Conservation (phyloP, 2,329 filamentous ascomycete species). For the Talaromyces sp. region DNA sequence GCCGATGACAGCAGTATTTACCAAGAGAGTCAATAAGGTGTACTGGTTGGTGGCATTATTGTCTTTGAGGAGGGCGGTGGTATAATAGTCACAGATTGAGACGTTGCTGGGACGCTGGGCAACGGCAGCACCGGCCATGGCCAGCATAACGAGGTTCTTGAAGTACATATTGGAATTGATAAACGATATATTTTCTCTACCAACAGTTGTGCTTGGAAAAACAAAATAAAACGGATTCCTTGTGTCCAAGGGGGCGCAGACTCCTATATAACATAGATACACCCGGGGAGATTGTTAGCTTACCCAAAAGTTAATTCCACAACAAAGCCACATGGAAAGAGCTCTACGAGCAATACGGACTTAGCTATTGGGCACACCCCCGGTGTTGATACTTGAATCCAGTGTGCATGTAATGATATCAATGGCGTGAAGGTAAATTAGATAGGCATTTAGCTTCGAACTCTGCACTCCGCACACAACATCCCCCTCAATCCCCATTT, state of each 20-base stretch:
- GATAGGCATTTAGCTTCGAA: not conserved
- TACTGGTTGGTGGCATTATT: conserved; percentile 59
- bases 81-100: conserved; percentile 63
- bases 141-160: not conserved
- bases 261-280: not conserved
- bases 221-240: no score
- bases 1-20: conserved; percentile 64
- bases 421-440: not conserved
- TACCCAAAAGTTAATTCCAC: not conserved
- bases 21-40: conserved; percentile 54
- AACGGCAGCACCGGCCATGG: conserved; percentile 1
- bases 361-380: not conserved
- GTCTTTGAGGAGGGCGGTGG: conserved; percentile 55
- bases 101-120: conserved; percentile 50
- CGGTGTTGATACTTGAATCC: not conserved
- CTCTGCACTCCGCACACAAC: not conserved
- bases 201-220: not conserved
- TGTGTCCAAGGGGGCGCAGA: not conserved
- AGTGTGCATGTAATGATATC: not conserved
- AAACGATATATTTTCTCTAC: not conserved
- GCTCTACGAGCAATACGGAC: not conserved
- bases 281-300: not conserved
- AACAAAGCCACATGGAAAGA: not conserved
- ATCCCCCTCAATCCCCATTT: not conserved
- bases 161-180: conserved; percentile 3